Evolutionary conservation across 371 early-diverging fungal genomes (phyloP), one percentile per base, ranked within the genome.

Genomic region (Rhizopus arrhizus): DNA sequence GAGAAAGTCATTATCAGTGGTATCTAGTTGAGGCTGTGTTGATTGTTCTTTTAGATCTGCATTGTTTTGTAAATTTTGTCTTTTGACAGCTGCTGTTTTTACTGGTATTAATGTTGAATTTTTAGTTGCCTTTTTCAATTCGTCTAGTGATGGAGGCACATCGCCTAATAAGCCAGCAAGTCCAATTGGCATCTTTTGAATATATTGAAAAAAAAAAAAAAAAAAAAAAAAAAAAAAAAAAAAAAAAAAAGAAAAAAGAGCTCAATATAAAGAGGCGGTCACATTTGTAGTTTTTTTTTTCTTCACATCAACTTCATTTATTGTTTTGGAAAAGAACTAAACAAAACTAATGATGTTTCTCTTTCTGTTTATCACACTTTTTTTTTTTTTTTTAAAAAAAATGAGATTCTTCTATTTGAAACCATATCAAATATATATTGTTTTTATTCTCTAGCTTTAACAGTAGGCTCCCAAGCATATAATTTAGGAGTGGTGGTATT

Each of bases 401-500:
- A 2, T 38, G 40, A 38, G 8, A 38, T 38, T 13, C 0, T 38
- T 22, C 22, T 22, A 22, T 22, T 22, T 22, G 22, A 22, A 22
- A 22, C 2, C 22, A 22, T 38, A 38, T 38, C 8, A 38, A 38
- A 13, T 13, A 38, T 38, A 6, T 38, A 38, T 13, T 38, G 40
- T 48, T 12, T 59, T 65, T 62, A 62, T 56, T 52, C 76, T 71
- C 87, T 83, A 49, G 74, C 68, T 59, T 80, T 82, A 62, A 73
- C 85, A 68, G 76, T 66, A 40, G 92, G 91, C 52, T 85, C 82
- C 97, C 97, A 97, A 7, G 86, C 77, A 42, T 75, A 64, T 60
- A 91, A 65, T 83, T 94, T 95, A 40, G 92, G 83, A 56, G 72
- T 78, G n/a, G 91, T 91, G 32, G 97, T 97, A 74, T 83, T 91